Percentiles rank a stretch among this genome's conserved stretches.
Conservation (phyloP, 2,329 filamentous ascomycete genomes). For the Pseudogymnoascus sp. region DNA sequence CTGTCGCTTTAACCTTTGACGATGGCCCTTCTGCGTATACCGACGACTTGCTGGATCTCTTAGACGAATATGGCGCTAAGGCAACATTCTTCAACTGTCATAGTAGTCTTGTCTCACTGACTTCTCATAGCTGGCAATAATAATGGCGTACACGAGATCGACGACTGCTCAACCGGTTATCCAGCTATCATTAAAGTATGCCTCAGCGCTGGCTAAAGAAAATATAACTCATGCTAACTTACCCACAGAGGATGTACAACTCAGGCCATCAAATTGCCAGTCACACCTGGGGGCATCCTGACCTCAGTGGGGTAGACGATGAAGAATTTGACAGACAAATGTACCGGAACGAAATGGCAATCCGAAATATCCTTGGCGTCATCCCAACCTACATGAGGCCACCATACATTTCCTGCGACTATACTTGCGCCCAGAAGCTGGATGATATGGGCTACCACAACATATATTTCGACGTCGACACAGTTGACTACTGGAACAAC, state of each 20-base stretch:
- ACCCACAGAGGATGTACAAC: slow-evolving; percentile 12
- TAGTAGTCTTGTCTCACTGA: background rate
- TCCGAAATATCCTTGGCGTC: slow-evolving; percentile 45
- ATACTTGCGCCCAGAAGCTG: slow-evolving; percentile 29
- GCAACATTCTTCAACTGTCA: slow-evolving; percentile 48
- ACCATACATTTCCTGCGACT: slow-evolving; percentile 38
- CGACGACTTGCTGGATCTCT: slow-evolving; percentile 49
- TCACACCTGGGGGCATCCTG: slow-evolving; percentile 47
- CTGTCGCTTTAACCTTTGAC: slow-evolving; percentile 58
- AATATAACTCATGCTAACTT: slow-evolving; percentile 1
- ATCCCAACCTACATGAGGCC: slow-evolving; percentile 46
- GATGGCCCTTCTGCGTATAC: slow-evolving; percentile 58
- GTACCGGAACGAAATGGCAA: slow-evolving; percentile 45
- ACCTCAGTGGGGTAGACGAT: slow-evolving; percentile 36
- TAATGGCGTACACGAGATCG: slow-evolving; percentile 46
- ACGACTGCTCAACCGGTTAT: slow-evolving; percentile 38
- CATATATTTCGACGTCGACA: slow-evolving; percentile 40
- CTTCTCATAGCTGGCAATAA: slow-evolving; percentile 37
- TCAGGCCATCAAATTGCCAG: slow-evolving; percentile 52
- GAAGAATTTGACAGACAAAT: slow-evolving; percentile 39
- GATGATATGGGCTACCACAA: slow-evolving; percentile 38
- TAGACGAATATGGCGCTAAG: slow-evolving; percentile 50
- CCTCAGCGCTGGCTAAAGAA: background rate
- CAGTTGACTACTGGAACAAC: slow-evolving; percentile 40
- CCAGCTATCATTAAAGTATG: slow-evolving; percentile 37